Base-by-base conservation (phyloP, 257 asterid species). In the Ajuga chamaepitys region DNA sequence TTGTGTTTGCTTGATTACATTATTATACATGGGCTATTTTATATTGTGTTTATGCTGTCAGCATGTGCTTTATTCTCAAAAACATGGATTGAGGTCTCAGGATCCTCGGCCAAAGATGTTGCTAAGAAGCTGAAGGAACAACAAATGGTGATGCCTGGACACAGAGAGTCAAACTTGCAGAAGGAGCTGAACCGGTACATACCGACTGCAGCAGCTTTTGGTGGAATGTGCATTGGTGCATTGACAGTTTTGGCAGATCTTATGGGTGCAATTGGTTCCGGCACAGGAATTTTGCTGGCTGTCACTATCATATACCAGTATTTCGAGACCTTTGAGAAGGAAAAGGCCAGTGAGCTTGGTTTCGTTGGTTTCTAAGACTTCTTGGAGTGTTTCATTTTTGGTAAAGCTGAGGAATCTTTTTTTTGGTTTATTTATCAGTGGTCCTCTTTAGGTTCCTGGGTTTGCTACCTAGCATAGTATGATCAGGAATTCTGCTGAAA, bases 61-160 rank as follows among this genome's bases (percentile, higher is more conserved):
- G 81, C 81, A 17, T 76, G 81, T 54, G 81, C 81, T 38, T 46
- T 76, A 18, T 76, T 76, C 71, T 76, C 77, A 11, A 76, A 76
- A 45, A 71, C 81, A 12, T 76, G 81, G 81, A 76, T 76, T 37
- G 81, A 76, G 44, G 81, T 76, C 47, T 76, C 81, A 24, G 81
- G 77, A 54, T 76, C 77, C 56, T 76, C 81, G 0, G 78, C 81
- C 41, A 76, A 61, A 66, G 81, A 76, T 9, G 81, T 76, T 37
- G 80, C 80, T 16, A 75, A 75, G 74, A 77, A 75, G 74, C 85
- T 89, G 12, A 89, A 85, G 95, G 97, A 89, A 66, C 97, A 89
- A 87, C 97, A 89, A 87, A 87, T 89, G 95, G 97, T 89, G 75
- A 89, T 89, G 97, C 95, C 95, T 3, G 97, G 97, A 53, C 95